phyloP scores from a whole-genome alignment of 2,329 filamentous ascomycete genomes.

The Tympanopsis confertula region DNA sequence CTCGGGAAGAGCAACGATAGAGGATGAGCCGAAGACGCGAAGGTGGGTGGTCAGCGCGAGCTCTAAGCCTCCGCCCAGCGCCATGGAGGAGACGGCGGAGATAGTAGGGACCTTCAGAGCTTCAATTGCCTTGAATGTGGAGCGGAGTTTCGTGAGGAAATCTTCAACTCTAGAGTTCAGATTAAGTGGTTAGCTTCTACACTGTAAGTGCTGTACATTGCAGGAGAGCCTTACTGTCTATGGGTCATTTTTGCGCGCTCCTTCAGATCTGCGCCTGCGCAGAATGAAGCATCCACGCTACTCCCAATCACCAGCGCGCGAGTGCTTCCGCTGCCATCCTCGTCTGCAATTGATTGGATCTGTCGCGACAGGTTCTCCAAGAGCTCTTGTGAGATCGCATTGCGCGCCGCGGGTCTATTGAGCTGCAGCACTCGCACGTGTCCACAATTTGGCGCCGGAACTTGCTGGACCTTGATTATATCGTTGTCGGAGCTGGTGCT shows the following conservation, averaged over 20 bases:
- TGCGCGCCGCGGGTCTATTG: background rate
- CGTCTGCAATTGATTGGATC: constrained; percentile 14
- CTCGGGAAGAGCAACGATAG: constrained; percentile 74
- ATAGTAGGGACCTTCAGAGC: constrained; percentile 80
- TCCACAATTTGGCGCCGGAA: background rate
- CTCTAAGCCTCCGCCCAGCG: constrained; percentile 87
- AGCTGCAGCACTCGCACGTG: background rate
- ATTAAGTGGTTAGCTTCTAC: no score
- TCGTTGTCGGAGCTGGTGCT: constrained; percentile 1
- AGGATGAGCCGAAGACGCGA: constrained; percentile 72
- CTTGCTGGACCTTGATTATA: background rate
- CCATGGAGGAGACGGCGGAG: constrained; percentile 71
- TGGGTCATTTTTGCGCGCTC: constrained; percentile 67
- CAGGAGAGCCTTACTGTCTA: constrained; percentile 53
- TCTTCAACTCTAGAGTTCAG: constrained; percentile 63
- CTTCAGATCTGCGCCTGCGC: constrained; percentile 88
- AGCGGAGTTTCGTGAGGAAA: constrained; percentile 69
- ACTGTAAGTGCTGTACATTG: no score
- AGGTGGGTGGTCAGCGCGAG: constrained; percentile 82
- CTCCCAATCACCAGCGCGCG: constrained; percentile 75
- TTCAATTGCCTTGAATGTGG: constrained; percentile 63
- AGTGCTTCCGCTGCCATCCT: constrained; percentile 44
- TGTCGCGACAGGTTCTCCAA: background rate
- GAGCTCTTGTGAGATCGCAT: background rate
- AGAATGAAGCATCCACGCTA: constrained; percentile 78